These are phyloP conservation scores for Hortaea sp. DNA, from an alignment of 2,329 filamentous ascomycete species.

Conservation along the genomic window DNA sequence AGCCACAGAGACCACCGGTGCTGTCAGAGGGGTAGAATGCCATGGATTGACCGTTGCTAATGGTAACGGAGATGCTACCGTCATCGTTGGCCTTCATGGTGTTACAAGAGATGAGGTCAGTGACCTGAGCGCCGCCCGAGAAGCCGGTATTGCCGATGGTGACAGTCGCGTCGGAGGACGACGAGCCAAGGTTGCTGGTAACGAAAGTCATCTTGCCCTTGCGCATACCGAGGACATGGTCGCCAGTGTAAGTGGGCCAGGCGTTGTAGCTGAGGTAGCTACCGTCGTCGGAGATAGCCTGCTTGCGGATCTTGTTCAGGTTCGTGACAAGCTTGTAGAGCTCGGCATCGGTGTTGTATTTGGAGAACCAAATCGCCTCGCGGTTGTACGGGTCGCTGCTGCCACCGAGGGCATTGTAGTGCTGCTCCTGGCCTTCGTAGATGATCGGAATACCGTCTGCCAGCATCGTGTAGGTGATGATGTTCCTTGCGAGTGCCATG, in stretches of 20 bases:
- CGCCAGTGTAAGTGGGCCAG: constrained; percentile 31
- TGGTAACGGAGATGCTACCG: constrained; percentile 25
- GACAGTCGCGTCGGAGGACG: constrained; percentile 17
- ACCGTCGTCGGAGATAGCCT: constrained; percentile 30
- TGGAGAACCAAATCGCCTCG: constrained; percentile 32
- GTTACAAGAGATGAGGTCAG: constrained; percentile 30
- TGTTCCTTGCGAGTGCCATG: constrained; percentile 48
- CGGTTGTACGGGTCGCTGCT: constrained; percentile 28
- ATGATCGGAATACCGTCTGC: constrained; percentile 53
- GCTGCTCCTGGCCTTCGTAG: constrained; percentile 58
- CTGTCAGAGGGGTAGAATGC: constrained; percentile 26
- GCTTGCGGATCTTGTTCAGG: constrained; percentile 43
- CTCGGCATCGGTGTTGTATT: constrained; percentile 30
- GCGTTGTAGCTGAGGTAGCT: constrained; percentile 33
- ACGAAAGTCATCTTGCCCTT: constrained; percentile 38
- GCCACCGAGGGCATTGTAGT: constrained; percentile 32
- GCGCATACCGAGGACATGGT: constrained; percentile 35
- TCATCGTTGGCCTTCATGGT: constrained; percentile 16
- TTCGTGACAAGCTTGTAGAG: constrained; percentile 33
- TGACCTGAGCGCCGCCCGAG: constrained; percentile 19
- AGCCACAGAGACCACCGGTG: constrained; percentile 9
- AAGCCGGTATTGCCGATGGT: constrained; percentile 19
- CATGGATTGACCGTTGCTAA: constrained; percentile 26
- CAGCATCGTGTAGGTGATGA: constrained; percentile 52
- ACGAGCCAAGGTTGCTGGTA: constrained; percentile 22